Percentiles rank a stretch among this genome's conserved stretches.
Evolutionary conservation across 208 protist species (phyloP).

Genomic region (Angomonas ambiguus): DNA sequence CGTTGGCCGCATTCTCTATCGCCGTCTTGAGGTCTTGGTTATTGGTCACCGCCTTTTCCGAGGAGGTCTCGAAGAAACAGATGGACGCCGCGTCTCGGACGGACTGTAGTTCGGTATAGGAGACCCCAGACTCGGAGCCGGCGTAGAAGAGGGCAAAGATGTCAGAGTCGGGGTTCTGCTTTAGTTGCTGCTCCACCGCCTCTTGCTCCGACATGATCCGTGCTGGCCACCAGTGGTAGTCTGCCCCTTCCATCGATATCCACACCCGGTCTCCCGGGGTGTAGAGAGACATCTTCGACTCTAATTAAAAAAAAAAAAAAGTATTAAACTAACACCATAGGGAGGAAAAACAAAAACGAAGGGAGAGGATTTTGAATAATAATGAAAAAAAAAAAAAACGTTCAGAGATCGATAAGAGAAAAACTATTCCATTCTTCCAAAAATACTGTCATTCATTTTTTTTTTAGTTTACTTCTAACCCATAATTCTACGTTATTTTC

Average conservation of each 20-base stretch:
- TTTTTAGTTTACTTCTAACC: slow-evolving; percentile 8
- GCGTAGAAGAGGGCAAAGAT: slow-evolving; percentile 67
- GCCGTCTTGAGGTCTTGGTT: slow-evolving; percentile 53
- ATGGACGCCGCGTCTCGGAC: slow-evolving; percentile 35
- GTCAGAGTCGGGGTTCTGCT: slow-evolving; percentile 29
- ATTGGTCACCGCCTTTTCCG: slow-evolving; percentile 77
- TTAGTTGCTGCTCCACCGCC: slow-evolving; percentile 13
- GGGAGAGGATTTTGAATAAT: neutral
- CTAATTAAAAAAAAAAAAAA: slow-evolving; percentile 7
- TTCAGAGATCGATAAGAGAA: too few relatives aligned
- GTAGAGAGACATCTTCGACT: slow-evolving; percentile 26
- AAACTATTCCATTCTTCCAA: too few relatives aligned
- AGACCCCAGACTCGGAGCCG: slow-evolving; percentile 41
- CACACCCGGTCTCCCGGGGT: slow-evolving; percentile 75
- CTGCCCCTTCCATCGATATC: slow-evolving; percentile 70
- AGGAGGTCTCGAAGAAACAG: slow-evolving; percentile 80
- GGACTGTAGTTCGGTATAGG: slow-evolving; percentile 44
- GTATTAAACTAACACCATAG: neutral
- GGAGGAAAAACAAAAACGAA: neutral
- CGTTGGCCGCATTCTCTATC: slow-evolving; percentile 44
- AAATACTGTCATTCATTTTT: too few relatives aligned
- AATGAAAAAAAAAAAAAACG: slow-evolving; percentile 5
- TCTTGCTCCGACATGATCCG: slow-evolving; percentile 48
- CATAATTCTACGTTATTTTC: slow-evolving; percentile 6
- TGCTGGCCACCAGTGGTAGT: slow-evolving; percentile 77